Base-by-base conservation (phyloP, 169 alveolate genomes). In the Cryptosporidium ubiquitum region DNA sequence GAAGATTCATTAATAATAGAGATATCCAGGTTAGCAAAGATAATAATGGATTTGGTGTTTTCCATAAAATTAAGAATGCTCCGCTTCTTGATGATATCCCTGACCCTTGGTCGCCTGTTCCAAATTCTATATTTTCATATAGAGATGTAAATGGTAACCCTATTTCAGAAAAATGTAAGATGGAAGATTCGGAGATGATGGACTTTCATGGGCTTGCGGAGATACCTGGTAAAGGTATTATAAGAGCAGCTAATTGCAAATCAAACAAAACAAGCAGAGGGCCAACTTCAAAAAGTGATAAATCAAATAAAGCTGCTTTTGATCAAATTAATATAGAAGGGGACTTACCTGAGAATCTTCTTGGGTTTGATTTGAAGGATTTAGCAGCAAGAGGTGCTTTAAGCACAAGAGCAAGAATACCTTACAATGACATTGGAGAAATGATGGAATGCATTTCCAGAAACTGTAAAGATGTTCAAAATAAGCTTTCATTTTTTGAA, bases 191-290 rank as follows among this genome's bases (percentile, higher is more conserved):
- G 20, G 89, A 79, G 39, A 20, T 79, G 40, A 7, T 79, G 7
- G 89, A 79, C 40, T 79, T 79, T 64, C 89, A 79, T 31, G 89
- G 89, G 5, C 89, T 79, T 61, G 74, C 75, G 5, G 79, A 79
- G 12, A 37, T 64, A 29, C 89, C 89, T 2, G 75, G 75, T 9
- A 79, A 44, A 69, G 79, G 75, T n/a, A 79, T 5, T 12, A 10
- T 61, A 33, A 58, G 89, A 64, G 64, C 64, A 12, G 79, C 47
- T 18, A 61, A 9, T 29, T 4, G n/a, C 37, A 16, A 75, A 60
- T 23, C 16, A 2, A 75, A 37, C 14, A 26, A 64, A 31, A 3
- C 10, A 5, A n/a, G 35, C 12, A 64, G 35, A 44, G 2, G 20
- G 2, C 10, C 68, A 42, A 29, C 14, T 1, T 18, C 61, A 40